Conservation (phyloP, 139 green algal genomes). For the Chlorella ohadii region DNA sequence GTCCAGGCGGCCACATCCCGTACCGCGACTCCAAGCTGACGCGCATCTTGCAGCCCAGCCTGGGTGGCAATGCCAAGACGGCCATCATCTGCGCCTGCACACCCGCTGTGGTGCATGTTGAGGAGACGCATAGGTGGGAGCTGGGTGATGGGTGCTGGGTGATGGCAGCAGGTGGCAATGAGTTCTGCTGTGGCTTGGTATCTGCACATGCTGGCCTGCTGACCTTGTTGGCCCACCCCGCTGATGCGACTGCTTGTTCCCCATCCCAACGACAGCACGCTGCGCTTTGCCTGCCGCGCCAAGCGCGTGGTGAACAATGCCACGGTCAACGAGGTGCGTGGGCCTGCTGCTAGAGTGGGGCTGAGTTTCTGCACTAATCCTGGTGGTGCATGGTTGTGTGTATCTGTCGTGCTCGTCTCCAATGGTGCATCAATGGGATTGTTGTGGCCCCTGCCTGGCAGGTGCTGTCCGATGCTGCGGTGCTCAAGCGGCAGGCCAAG, state of each 20-base stretch:
- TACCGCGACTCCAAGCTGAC: conserved; percentile 94
- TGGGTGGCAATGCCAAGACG: conserved; percentile 97
- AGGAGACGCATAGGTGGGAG: conserved; percentile 81
- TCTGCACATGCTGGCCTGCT: too few species aligned
- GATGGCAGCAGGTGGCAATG: too few species aligned
- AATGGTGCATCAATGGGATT: too few species aligned
- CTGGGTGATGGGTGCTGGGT: too few species aligned
- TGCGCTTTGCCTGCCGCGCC: conserved; percentile 92
- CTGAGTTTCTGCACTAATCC: too few species aligned
- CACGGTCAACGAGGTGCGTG: conserved; percentile 77
- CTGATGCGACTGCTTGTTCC: too few species aligned
- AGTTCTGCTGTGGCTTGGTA: too few species aligned
- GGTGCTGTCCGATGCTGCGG: conserved; percentile 78
- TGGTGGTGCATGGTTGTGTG: too few species aligned
- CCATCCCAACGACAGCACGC: too few species aligned
- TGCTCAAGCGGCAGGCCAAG: conserved; percentile 90
- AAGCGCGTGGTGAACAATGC: conserved; percentile 96
- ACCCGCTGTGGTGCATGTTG: conserved; percentile 73
- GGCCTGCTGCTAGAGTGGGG: too few species aligned
- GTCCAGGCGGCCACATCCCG: conserved; percentile 81
- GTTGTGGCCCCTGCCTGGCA: too few species aligned
- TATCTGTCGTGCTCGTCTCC: not conserved
- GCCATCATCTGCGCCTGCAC: conserved; percentile 96
- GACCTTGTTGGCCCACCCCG: too few species aligned
- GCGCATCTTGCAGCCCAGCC: conserved; percentile 91